Conservation (phyloP, 2,329 filamentous ascomycete species). For the Colletotrichum sp. region DNA sequence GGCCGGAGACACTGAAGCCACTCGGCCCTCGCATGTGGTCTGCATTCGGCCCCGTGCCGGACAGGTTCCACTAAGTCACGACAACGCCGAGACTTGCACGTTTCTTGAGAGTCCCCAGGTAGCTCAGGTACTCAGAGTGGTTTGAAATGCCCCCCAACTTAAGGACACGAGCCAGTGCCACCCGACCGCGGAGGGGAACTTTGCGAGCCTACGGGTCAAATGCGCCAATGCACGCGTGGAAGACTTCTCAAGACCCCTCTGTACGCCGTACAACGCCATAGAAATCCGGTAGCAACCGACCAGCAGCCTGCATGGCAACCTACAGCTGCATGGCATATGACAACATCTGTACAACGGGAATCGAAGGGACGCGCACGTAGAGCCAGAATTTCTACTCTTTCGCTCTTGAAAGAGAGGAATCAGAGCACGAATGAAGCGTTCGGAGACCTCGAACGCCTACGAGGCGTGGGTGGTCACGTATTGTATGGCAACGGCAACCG, state of each 20-base stretch:
- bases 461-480: background rate
- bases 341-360: background rate
- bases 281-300: background rate
- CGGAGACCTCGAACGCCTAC: background rate
- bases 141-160: background rate
- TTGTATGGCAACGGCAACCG: background rate
- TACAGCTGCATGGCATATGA: background rate
- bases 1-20: background rate
- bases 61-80: background rate
- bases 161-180: background rate
- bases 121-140: background rate
- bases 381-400: background rate
- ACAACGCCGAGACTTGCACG: background rate
- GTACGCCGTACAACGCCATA: background rate
- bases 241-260: background rate
- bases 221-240: background rate
- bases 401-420: background rate
- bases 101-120: background rate
- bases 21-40: background rate
- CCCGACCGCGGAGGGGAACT: background rate
- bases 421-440: no score
- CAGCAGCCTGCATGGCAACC: background rate
- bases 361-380: background rate
- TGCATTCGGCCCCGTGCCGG: constrained; percentile 9
- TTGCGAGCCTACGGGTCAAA: background rate